A percentile compares a stretch with the other conserved stretches of the same genome.
Evolutionary conservation across 805 yeast species (phyloP).

Genomic region (Candida rishiriensis): DNA sequence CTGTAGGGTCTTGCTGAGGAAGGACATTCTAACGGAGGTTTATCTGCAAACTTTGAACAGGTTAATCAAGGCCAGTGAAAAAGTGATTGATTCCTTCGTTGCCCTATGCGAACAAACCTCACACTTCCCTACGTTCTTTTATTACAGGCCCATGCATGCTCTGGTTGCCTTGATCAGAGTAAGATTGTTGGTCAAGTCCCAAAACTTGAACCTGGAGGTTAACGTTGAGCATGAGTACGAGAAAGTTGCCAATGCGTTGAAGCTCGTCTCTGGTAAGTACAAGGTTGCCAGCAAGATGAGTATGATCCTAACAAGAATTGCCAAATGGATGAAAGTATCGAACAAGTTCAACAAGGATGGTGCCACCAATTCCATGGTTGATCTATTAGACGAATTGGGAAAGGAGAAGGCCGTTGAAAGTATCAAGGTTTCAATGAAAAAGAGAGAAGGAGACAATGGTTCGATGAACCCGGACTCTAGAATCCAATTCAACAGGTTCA

Average conservation of each 20-base stretch:
- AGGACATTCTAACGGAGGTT: conserved; percentile 29
- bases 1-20: conserved; percentile 33
- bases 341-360: conserved; percentile 40
- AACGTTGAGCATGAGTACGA: conserved; percentile 30
- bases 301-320: conserved; percentile 31
- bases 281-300: conserved; percentile 33
- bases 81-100: conserved; percentile 41
- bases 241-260: conserved; percentile 23
- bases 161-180: conserved; percentile 44
- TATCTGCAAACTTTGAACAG: conserved; percentile 36
- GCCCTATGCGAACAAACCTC: conserved; percentile 35
- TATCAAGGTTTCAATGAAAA: conserved; percentile 23
- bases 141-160: conserved; percentile 51
- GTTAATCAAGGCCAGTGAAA: conserved; percentile 42
- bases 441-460: conserved; percentile 25
- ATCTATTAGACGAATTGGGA: conserved; percentile 49
- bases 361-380: conserved; percentile 52
- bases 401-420: conserved; percentile 41
- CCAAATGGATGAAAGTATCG: conserved; percentile 37
- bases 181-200: conserved; percentile 40
- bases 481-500: conserved; percentile 26
- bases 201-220: conserved; percentile 31
- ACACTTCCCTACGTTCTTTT: conserved; percentile 46
- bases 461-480: conserved; percentile 24
- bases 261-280: conserved; percentile 19